Evolutionary conservation across 768 basidiomycete species (phyloP), one percentile per base, ranked within the genome.

Genomic region (Mycena pura): DNA sequence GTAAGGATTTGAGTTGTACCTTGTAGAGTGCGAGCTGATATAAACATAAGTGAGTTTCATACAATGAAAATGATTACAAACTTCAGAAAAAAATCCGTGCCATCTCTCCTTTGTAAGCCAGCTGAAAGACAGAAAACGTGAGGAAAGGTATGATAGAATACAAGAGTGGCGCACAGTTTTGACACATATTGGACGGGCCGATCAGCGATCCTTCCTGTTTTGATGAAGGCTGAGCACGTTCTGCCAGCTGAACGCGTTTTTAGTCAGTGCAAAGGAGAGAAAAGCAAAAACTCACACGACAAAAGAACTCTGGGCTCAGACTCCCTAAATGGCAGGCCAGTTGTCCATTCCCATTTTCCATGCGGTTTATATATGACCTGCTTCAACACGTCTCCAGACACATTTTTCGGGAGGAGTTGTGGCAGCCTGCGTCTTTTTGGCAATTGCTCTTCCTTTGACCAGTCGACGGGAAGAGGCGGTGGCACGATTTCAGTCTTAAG

Each of bases 81-180:
- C 87, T 77, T 89, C 88, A 29, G 87, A 88, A 71, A 87, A 89
- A 69, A 86, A 89, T 0, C 86, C 86, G 28, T 57, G 53, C 65
- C 67, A 70, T 28, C 60, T 50, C 21, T 49, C 44, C 29, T 55
- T 65, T 22, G 59, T 66, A 25, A 47, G 45, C 69, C 68, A 69
- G 1, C 68, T 69, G n/a, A 13, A 25, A 28, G n/a, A n/a, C n/a
- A 56, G 21, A 43, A 31, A 24, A 45, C 27, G 6, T 19, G 27
- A 24, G 5, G 19, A 29, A 38, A 25, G 21, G 25, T 28, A 21
- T 10, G 5, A 39, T 9, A 36, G 3, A 49, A 36, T 22, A 29
- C 25, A 15, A 14, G 14, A 19, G n/a, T 29, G 2, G 24, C 78
- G 66, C 55, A 78, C 77, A 67, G 69, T 74, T 78, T 74, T 19